These are phyloP conservation scores for Panicum hallii DNA, from an alignment of 202 grass and related monocot species.

Conservation along the genomic window DNA sequence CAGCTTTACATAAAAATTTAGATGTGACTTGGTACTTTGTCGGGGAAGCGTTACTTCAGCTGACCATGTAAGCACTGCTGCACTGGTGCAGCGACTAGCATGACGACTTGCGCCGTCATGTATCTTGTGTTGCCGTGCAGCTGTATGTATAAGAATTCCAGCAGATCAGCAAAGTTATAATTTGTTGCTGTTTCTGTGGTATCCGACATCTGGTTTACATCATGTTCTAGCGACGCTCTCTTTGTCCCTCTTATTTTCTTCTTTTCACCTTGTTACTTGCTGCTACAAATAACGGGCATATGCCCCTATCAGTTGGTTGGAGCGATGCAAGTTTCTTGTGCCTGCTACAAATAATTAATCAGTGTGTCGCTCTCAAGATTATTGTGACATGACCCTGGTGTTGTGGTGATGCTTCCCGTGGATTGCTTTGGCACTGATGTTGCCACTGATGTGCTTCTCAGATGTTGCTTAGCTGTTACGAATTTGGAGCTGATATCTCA, in stretches of 20 bases:
- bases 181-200: not conserved
- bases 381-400: not conserved
- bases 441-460: not conserved
- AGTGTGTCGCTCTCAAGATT: not conserved
- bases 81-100: not conserved
- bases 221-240: not conserved
- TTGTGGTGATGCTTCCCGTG: not conserved
- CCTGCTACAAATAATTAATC: not conserved
- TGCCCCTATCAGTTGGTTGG: not conserved
- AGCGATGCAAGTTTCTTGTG: not conserved
- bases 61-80: slow-evolving; percentile 13
- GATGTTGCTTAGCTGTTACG: not conserved
- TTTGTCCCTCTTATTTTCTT: not conserved
- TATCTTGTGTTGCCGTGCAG: slow-evolving; percentile 21
- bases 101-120: not conserved
- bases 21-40: slow-evolving; percentile 45
- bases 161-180: slow-evolving; percentile 16
- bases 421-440: not conserved
- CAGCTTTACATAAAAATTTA: slow-evolving; percentile 54
- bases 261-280: not conserved
- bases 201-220: not conserved
- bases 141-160: slow-evolving; percentile 22
- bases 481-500: not conserved
- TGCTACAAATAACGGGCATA: not conserved
- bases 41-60: slow-evolving; percentile 23